phyloP scores from a whole-genome alignment of 2,329 filamentous ascomycete genomes.

The Colletotrichum karsti region DNA sequence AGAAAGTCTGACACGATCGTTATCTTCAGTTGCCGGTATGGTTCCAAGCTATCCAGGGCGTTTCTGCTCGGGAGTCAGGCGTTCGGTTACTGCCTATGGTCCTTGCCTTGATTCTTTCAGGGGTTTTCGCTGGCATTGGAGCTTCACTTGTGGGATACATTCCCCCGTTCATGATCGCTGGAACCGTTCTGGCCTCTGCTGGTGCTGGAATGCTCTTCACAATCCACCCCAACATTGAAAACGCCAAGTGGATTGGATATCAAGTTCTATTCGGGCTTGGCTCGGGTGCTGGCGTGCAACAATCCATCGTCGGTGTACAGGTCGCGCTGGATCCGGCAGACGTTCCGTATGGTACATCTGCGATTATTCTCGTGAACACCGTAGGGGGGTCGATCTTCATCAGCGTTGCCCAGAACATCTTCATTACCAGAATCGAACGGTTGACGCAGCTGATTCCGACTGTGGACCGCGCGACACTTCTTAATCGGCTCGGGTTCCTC shows the following conservation, averaged over 20 bases:
- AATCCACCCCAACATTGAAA: neutral
- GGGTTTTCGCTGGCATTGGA: neutral
- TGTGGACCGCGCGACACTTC: neutral
- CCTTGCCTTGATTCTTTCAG: constrained; percentile 30
- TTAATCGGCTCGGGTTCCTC: neutral
- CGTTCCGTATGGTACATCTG: neutral
- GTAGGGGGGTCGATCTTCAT: constrained; percentile 6
- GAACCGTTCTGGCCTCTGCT: neutral
- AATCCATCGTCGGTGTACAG: neutral
- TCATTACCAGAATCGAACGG: neutral
- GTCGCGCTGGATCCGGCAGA: neutral
- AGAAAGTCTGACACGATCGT: neutral
- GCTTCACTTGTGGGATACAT: constrained; percentile 11
- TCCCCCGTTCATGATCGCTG: constrained; percentile 6
- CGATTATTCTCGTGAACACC: constrained; percentile 5
- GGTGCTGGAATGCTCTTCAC: constrained; percentile 9
- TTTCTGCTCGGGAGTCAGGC: constrained; percentile 47
- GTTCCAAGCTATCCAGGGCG: constrained; percentile 55
- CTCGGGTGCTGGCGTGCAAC: constrained; percentile 1
- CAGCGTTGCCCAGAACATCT: constrained; percentile 6
- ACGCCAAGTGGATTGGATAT: constrained; percentile 20
- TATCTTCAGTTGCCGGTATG: constrained; percentile 49
- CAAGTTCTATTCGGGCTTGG: constrained; percentile 17
- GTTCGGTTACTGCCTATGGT: constrained; percentile 49
- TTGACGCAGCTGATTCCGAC: neutral